Evolutionary conservation across 192 early-diverging fungal species (phyloP).

Genomic region (Spizellomyces sp.): DNA sequence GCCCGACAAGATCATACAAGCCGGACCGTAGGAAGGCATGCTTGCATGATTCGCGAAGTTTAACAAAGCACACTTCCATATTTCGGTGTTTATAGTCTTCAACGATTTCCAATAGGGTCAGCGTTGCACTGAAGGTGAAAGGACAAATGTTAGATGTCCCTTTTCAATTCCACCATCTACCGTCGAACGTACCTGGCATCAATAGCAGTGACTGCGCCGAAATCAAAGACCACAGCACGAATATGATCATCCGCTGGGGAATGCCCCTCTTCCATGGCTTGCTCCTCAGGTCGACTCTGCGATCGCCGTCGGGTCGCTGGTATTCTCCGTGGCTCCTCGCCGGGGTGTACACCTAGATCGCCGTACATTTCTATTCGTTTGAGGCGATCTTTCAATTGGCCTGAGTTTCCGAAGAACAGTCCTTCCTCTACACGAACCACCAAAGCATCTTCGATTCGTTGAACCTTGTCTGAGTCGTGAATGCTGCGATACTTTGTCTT

Average conservation of each 20-base stretch:
- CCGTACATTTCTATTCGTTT: conserved; percentile 93
- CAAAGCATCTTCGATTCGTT: conserved; percentile 81
- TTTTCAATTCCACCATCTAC: not conserved
- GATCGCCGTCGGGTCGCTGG: not conserved
- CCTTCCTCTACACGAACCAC: conserved; percentile 92
- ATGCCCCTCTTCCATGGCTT: not conserved
- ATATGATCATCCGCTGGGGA: conserved; percentile 58
- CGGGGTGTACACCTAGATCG: conserved; percentile 92
- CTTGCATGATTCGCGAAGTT: conserved; percentile 72
- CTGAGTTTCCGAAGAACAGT: conserved; percentile 96
- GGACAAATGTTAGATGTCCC: too few relatives aligned
- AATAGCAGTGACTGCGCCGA: conserved; percentile 82
- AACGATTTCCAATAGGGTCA: conserved; percentile 89
- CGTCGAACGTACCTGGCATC: conserved; percentile 75
- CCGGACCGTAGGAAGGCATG: conserved; percentile 74
- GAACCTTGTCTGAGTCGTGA: conserved; percentile 46
- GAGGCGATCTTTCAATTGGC: conserved; percentile 92
- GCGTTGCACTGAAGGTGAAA: conserved; percentile 61
- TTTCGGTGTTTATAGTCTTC: conserved; percentile 77
- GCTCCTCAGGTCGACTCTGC: not conserved
- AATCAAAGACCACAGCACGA: conserved; percentile 86
- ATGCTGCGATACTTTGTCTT: conserved; percentile 73
- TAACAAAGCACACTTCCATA: conserved; percentile 91
- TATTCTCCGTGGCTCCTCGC: conserved; percentile 70
- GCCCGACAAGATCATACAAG: conserved; percentile 62